Conservation (phyloP, 2,329 filamentous ascomycete species). For the Xenoacremonium recifei region DNA sequence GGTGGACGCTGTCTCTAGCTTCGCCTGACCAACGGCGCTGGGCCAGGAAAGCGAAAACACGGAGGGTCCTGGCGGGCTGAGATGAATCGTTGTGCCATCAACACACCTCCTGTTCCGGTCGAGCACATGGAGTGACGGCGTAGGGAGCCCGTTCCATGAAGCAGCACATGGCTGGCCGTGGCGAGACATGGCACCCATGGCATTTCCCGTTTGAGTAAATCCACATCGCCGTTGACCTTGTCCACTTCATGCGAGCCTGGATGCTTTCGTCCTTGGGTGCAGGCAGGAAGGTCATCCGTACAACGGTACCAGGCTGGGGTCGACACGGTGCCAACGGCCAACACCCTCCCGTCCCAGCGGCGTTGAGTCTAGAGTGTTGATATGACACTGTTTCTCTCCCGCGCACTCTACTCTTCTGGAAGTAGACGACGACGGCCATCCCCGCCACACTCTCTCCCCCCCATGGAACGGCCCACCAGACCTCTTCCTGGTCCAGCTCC, state of each 20-base stretch:
- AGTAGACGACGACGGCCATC: too few species aligned
- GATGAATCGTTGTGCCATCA: too few species aligned
- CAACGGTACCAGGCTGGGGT: too few species aligned
- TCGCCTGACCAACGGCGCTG: too few species aligned
- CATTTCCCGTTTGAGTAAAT: not conserved
- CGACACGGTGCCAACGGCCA: too few species aligned
- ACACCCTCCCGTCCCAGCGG: too few species aligned
- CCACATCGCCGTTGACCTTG: not conserved
- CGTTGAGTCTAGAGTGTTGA: too few species aligned
- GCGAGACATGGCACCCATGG: not conserved
- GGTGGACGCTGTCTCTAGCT: not conserved
- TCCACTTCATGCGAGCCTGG: not conserved
- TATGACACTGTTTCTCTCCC: too few species aligned
- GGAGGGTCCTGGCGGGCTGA: slow-evolving; percentile 4
- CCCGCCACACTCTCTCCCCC: not conserved
- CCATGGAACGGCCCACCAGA: not conserved
- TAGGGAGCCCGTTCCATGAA: too few species aligned
- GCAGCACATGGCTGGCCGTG: not conserved
- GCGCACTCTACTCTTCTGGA: too few species aligned
- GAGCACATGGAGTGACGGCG: too few species aligned
- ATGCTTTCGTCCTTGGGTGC: not conserved
- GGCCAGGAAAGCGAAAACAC: slow-evolving; percentile 4
- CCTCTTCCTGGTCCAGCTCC: not conserved
- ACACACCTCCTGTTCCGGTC: too few species aligned
- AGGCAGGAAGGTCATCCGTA: not conserved